phyloP scores from a whole-genome alignment of 2,329 filamentous ascomycete genomes.

The Gaeumannomyces tritici region DNA sequence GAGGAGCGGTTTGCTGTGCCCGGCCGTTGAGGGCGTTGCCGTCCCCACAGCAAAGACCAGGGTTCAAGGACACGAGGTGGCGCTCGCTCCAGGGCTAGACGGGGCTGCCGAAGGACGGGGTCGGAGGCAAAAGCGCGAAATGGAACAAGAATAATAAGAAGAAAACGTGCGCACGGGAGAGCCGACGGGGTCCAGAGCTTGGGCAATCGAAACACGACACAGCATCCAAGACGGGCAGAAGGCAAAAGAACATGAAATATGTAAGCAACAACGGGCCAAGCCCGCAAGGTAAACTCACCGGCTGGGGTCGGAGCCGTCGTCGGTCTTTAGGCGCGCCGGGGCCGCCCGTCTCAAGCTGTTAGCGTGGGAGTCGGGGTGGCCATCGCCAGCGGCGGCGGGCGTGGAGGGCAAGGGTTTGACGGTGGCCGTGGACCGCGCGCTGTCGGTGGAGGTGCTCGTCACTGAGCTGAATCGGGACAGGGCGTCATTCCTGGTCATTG shows the following conservation, averaged over 20 bases:
- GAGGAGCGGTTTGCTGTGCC: not conserved
- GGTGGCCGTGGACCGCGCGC: constrained; percentile 58
- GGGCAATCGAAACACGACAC: not conserved
- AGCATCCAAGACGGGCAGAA: not conserved
- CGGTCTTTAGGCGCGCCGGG: constrained; percentile 44
- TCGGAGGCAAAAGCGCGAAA: not conserved
- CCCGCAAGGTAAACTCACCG: constrained; percentile 19
- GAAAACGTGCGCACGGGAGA: not conserved
- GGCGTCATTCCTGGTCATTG: constrained; percentile 60
- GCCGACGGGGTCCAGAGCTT: not conserved
- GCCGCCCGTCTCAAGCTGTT: constrained; percentile 23
- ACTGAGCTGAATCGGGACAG: constrained; percentile 55
- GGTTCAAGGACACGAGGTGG: not conserved
- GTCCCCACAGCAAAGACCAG: not conserved
- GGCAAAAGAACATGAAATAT: not conserved
- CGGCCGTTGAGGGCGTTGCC: not conserved
- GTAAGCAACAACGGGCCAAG: not conserved
- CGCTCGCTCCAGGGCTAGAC: not conserved
- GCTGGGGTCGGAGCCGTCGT: constrained; percentile 35
- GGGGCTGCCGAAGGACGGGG: not conserved
- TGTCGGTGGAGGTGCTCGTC: constrained; percentile 56
- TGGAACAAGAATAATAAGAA: too few species aligned
- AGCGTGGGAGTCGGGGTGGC: constrained; percentile 7
- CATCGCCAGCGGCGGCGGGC: constrained; percentile 13
- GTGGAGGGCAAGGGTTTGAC: constrained; percentile 35